phyloP scores from a whole-genome alignment of 305 asterid species.

The Withania somnifera region DNA sequence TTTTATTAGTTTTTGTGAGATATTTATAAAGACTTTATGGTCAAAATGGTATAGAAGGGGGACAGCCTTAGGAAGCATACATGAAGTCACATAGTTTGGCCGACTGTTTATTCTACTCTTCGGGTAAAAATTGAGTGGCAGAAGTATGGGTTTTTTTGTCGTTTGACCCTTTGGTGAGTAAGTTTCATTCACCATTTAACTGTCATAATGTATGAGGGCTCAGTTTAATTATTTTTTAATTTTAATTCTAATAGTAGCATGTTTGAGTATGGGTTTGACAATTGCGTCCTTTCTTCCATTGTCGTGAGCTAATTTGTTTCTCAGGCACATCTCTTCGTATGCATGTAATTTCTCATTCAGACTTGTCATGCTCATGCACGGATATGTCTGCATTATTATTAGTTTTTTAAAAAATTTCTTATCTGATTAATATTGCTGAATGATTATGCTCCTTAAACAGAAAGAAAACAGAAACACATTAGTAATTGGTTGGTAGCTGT shows the following conservation, averaged over 20 bases:
- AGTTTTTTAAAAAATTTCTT: too few species aligned
- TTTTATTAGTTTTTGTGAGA: not conserved
- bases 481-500: not conserved
- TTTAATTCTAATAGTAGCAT: not conserved
- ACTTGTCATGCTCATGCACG: not conserved
- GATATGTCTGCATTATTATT: not conserved
- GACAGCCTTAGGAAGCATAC: not conserved
- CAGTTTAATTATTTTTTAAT: not conserved
- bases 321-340: not conserved
- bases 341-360: not conserved
- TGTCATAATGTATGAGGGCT: not conserved
- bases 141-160: not conserved
- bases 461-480: not conserved
- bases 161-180: not conserved
- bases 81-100: not conserved
- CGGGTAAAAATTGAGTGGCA: not conserved
- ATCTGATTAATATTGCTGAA: not conserved
- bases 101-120: not conserved
- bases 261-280: not conserved
- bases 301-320: not conserved
- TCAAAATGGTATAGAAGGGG: not conserved
- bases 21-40: conserved; percentile 7
- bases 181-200: not conserved
- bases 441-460: not conserved
- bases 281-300: not conserved